Conservation (phyloP, 306 rosid genomes). For the Citrullus mucosospermus region DNA sequence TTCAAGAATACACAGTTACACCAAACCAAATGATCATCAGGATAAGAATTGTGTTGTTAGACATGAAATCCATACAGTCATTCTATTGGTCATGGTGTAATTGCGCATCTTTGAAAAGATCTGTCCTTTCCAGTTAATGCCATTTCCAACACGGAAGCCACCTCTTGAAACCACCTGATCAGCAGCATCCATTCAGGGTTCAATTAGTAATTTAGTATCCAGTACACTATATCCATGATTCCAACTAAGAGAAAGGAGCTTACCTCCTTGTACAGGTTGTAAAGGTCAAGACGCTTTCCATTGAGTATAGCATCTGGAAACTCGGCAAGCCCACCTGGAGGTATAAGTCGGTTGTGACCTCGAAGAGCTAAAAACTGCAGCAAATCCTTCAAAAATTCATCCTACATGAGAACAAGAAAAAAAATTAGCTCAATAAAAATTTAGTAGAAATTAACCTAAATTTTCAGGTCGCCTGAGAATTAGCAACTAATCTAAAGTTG, state of each 20-base stretch:
- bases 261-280: conserved; percentile 96
- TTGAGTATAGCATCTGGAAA: conserved; percentile 99
- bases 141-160: conserved; percentile 97
- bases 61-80: conserved; percentile 63
- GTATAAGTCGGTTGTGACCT: conserved; percentile 80
- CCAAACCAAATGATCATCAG: not conserved
- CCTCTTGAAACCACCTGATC: conserved; percentile 92
- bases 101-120: conserved; percentile 97
- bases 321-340: conserved; percentile 82
- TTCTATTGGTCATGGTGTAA: conserved; percentile 90
- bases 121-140: conserved; percentile 99
- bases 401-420: conserved; percentile 28
- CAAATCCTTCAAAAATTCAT: conserved; percentile 90
- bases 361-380: conserved; percentile 87
- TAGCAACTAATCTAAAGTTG: not conserved
- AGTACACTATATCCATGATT: not conserved
- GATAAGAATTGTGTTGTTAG: not conserved
- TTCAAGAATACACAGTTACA: not conserved
- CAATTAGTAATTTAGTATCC: not conserved
- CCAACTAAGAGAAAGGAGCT: not conserved
- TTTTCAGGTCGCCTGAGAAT: not conserved
- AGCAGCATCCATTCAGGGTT: conserved; percentile 1
- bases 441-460: not conserved
- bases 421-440: not conserved
- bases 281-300: conserved; percentile 95